Base-by-base conservation (phyloP, 352 stramenopile genomes). In the Phytophthora brassicae region DNA sequence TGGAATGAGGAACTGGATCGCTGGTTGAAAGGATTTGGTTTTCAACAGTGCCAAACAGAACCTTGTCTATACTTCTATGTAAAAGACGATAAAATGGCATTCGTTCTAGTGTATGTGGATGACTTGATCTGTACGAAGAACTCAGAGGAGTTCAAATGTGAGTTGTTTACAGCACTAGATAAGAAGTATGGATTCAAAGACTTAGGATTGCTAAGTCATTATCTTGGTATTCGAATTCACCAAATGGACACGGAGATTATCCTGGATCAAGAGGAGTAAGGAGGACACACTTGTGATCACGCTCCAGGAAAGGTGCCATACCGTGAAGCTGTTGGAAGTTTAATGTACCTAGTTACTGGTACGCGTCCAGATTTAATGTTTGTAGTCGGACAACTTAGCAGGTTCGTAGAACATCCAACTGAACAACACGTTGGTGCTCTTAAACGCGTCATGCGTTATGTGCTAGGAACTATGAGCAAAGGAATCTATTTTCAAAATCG, bases 271-370 rank as follows among this genome's bases (percentile, higher is more conserved):
- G 13, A 42, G 16, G 14, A 42, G 13, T 42, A 42, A 6, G 20
- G 48, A 1, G 6, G 35, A 4, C n/a, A 26, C 22, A 26, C 22
- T n/a, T 53, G 31, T 14, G 44, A 46, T 6, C 28, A 47, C 33
- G 14, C 31, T 38, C 55, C 23, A 9, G 46, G 55, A 2, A 48
- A 29, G 28, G 33, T 62, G 19, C 19, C 54, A 38, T 64, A 42
- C 22, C 35, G 35, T 20, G 35, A 42, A 20, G 35, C 16, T 11
- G 35, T 42, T 19, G 35, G 35, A 20, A 17, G 35, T 7, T 7
- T 20, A 16, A 42, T 42, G 35, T 42, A 42, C 13, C 22, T 42
- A 14, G 35, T 42, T 4, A 42, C 35, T 42, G 16, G 35, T 2
- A 42, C 35, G 19, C 35, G 35, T 22, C 35, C 35, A 20, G 16